A percentile compares a stretch with the other conserved stretches of the same genome.
Conservation (phyloP, 2,329 filamentous ascomycete genomes). For the Didymella lethalis region DNA sequence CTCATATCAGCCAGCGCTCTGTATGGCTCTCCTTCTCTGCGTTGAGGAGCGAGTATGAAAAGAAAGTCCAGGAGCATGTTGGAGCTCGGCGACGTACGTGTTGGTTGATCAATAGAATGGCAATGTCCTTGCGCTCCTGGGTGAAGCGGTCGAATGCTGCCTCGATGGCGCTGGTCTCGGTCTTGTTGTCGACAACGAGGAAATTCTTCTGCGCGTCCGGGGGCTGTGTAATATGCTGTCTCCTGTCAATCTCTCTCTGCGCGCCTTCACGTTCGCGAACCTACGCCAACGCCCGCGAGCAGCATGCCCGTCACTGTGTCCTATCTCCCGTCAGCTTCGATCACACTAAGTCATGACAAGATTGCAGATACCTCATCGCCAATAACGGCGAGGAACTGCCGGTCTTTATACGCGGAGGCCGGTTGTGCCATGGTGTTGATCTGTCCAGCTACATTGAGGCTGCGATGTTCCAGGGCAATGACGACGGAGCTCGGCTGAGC, state of each 20-base stretch:
- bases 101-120: conserved; percentile 96
- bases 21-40: too few species aligned
- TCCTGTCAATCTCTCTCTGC: conserved; percentile 4
- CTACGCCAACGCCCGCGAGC: conserved; percentile 92
- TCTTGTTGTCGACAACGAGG: conserved; percentile 94
- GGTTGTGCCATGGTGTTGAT: conserved; percentile 64
- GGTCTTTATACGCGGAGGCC: conserved; percentile 72
- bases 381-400: conserved; percentile 96
- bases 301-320: conserved; percentile 95
- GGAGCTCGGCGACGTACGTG: conserved; percentile 68
- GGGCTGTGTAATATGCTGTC: conserved; percentile 85
- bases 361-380: conserved; percentile 79
- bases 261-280: conserved; percentile 38
- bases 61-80: too few species aligned
- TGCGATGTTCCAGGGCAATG: conserved; percentile 24
- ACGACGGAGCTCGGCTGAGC: conserved; percentile 20
- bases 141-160: conserved; percentile 90
- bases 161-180: conserved; percentile 86
- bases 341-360: too few species aligned
- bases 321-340: conserved; percentile 58
- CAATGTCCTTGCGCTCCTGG: conserved; percentile 91
- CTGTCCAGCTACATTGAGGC: conserved; percentile 28
- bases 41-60: too few species aligned
- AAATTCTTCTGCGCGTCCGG: conserved; percentile 97
- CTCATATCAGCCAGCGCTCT: conserved; percentile 22